Evolutionary conservation across 78 protist genomes (phyloP).

Genomic region (Tieghemostelium lacteum): DNA sequence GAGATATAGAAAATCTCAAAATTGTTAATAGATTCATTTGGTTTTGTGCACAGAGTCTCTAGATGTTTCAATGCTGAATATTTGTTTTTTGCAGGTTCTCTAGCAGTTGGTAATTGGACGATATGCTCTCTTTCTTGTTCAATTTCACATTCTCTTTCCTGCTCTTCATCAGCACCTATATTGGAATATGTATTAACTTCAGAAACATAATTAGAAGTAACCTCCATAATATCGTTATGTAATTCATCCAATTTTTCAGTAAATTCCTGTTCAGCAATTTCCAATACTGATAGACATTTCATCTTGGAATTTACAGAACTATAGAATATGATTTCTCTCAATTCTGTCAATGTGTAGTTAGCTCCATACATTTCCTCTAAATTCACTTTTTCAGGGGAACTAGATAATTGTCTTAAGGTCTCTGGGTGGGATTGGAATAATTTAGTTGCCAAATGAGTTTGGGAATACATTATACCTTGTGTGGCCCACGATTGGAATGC

Average conservation of each 20-base stretch:
- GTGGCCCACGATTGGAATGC: not conserved
- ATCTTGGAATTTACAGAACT: too few species aligned
- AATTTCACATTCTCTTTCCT: slow-evolving; percentile 1
- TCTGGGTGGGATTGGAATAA: too few species aligned
- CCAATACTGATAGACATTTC: too few species aligned
- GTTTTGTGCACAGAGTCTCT: too few species aligned
- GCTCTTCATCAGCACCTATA: not conserved
- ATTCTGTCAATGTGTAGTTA: not conserved
- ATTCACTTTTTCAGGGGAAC: too few species aligned
- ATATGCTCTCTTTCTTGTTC: not conserved
- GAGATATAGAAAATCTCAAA: not conserved
- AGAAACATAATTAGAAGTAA: not conserved
- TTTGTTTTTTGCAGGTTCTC: not conserved
- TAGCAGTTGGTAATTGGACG: not conserved
- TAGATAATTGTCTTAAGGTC: too few species aligned
- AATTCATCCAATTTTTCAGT: too few species aligned
- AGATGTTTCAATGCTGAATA: too few species aligned
- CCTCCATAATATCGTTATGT: not conserved
- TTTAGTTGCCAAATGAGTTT: not conserved
- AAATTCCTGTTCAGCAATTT: too few species aligned
- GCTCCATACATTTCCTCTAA: not conserved
- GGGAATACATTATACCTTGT: not conserved
- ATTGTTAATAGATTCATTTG: not conserved
- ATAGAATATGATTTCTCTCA: not conserved
- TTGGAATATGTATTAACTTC: not conserved